Evolutionary conservation across 2,329 filamentous ascomycete genomes (phyloP).

Genomic region (Pseudogymnoascus sp.): DNA sequence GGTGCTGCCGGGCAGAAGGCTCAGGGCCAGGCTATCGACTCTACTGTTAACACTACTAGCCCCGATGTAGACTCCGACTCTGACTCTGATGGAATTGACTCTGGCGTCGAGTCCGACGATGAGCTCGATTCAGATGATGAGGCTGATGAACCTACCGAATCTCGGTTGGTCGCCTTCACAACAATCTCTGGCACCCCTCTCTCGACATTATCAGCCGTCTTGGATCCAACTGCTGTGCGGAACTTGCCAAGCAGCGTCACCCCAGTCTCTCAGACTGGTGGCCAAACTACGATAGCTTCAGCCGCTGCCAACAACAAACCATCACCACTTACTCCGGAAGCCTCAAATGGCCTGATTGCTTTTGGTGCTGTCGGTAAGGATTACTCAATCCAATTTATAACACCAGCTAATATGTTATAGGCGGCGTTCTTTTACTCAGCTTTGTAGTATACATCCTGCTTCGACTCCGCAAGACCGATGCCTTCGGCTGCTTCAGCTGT

Average conservation of each 20-base stretch:
- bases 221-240: neutral
- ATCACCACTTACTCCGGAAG: neutral
- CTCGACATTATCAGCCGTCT: neutral
- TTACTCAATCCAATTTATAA: neutral
- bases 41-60: neutral
- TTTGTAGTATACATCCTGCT: neutral
- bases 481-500: neutral
- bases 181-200: constrained; percentile 1
- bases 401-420: neutral
- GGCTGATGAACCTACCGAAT: neutral
- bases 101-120: neutral
- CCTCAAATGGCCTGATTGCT: neutral
- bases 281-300: neutral
- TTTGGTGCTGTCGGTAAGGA: neutral
- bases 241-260: neutral
- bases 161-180: neutral
- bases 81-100: neutral
- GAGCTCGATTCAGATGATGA: neutral
- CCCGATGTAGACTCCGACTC: neutral
- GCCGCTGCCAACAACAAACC: neutral
- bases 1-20: neutral
- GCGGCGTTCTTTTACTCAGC: neutral
- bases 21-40: neutral
- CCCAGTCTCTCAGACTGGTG: neutral
- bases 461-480: neutral